A percentile compares a stretch with the other conserved stretches of the same genome.
phyloP scores from a whole-genome alignment of 805 yeast genomes.

The Brettanomyces custersianus region DNA sequence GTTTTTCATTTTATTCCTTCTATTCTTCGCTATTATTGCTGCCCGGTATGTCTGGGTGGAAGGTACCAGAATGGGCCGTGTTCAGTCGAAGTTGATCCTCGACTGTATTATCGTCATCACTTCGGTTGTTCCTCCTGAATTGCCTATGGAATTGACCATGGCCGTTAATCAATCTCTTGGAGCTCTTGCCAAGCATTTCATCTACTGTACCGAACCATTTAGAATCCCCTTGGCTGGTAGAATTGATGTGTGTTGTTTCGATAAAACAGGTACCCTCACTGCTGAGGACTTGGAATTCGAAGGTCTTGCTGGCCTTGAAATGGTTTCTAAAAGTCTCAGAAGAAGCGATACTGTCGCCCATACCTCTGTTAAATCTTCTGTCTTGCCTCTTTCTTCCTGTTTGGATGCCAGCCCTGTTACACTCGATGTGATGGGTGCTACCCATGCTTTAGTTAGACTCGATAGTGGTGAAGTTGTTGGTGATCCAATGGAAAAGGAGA shows the following conservation, averaged over 20 bases:
- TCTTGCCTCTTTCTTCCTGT: too few relatives aligned
- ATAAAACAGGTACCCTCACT: conserved; percentile 95
- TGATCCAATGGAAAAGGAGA: conserved; percentile 98
- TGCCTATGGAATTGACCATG: conserved; percentile 98
- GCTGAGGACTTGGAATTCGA: conserved; percentile 95
- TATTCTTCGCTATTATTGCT: conserved; percentile 89
- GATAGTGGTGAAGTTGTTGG: conserved; percentile 98
- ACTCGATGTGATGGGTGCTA: conserved; percentile 75
- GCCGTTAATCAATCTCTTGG: conserved; percentile 91
- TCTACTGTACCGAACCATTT: conserved; percentile 97
- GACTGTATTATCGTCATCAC: conserved; percentile 95
- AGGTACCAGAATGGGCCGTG: conserved; percentile 92
- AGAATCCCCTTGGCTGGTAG: conserved; percentile 97
- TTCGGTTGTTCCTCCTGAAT: conserved; percentile 97
- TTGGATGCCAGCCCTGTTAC: too few relatives aligned
- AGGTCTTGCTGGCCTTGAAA: conserved; percentile 80
- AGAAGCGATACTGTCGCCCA: conserved; percentile 53
- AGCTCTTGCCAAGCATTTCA: conserved; percentile 77
- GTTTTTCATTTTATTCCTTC: conserved; percentile 80
- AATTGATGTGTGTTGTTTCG: conserved; percentile 96
- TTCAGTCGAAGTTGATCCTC: conserved; percentile 84
- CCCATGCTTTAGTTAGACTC: conserved; percentile 88
- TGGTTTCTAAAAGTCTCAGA: conserved; percentile 21
- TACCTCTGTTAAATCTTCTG: too few relatives aligned
- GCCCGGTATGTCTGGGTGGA: conserved; percentile 98